These are phyloP conservation scores for Globisporangium nagaii DNA, from an alignment of 352 stramenopile species.

Conservation along the genomic window DNA sequence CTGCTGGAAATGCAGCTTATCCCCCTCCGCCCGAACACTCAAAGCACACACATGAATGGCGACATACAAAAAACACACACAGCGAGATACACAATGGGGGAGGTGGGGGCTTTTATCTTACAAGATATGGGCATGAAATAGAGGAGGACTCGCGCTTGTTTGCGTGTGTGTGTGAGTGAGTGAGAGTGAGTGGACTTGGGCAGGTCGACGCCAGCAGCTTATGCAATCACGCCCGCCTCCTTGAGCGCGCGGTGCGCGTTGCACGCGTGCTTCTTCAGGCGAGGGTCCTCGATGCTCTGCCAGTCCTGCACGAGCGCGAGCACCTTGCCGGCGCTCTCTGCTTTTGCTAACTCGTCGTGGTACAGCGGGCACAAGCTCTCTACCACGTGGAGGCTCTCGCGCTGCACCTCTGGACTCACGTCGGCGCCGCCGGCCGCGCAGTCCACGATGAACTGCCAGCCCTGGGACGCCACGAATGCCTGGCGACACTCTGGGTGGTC, in stretches of 20 bases:
- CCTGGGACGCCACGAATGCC: constrained; percentile 72
- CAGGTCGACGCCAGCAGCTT: constrained; percentile 14
- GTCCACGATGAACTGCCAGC: constrained; percentile 82
- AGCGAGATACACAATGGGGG: constrained; percentile 14
- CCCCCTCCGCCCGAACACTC: neutral
- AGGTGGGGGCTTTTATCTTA: constrained; percentile 26
- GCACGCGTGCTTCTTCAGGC: constrained; percentile 83
- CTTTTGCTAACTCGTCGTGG: constrained; percentile 72
- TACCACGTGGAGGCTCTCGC: constrained; percentile 83
- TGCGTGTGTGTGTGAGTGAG: too few relatives aligned
- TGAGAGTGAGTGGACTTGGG: constrained; percentile 4
- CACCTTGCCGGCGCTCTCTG: constrained; percentile 47
- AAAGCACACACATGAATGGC: constrained; percentile 9
- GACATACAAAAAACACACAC: constrained; percentile 6
- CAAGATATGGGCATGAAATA: constrained; percentile 24
- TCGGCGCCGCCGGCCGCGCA: constrained; percentile 53
- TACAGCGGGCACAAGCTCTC: constrained; percentile 81
- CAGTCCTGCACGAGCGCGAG: constrained; percentile 67
- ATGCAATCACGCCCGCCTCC: constrained; percentile 72
- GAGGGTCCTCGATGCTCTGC: constrained; percentile 79
- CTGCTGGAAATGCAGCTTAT: neutral
- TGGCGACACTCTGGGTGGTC: constrained; percentile 82
- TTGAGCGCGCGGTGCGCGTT: constrained; percentile 73
- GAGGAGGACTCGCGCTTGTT: neutral
- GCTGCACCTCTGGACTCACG: constrained; percentile 71